These are phyloP conservation scores for Cytidiella melzeri DNA, from an alignment of 768 basidiomycete genomes.

Conservation along the genomic window DNA sequence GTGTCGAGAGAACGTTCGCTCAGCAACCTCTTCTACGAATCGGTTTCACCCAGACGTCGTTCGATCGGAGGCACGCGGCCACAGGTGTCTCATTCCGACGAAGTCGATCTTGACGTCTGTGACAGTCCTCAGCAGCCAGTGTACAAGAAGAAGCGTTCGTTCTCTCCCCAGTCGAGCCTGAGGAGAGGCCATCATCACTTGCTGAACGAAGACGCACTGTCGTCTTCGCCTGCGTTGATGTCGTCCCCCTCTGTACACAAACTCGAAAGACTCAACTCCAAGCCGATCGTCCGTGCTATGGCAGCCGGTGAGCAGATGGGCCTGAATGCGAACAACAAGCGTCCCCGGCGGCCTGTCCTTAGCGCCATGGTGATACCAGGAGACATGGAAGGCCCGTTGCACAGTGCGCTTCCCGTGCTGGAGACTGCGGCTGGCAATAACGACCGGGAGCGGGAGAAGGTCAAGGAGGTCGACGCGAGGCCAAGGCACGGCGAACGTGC, in stretches of 20 bases:
- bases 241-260: conserved; percentile 43
- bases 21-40: conserved; percentile 11
- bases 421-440: conserved; percentile 1
- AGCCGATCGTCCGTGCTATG: conserved; percentile 47
- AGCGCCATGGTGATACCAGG: conserved; percentile 55
- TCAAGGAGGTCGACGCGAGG: conserved; percentile 10
- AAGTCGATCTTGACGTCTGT: conserved; percentile 10
- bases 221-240: conserved; percentile 40
- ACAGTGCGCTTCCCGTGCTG: conserved; percentile 40
- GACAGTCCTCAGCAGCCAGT: not conserved
- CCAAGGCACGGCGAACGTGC: conserved; percentile 15
- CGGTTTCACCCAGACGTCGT: not conserved
- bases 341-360: conserved; percentile 58
- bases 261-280: conserved; percentile 39
- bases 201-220: conserved; percentile 31
- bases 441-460: not conserved
- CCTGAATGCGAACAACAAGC: conserved; percentile 43
- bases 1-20: conserved; percentile 11
- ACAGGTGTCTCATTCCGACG: conserved; percentile 2
- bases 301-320: conserved; percentile 37
- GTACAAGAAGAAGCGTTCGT: conserved; percentile 7
- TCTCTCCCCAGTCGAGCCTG: conserved; percentile 2
- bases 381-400: conserved; percentile 27
- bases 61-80: conserved; percentile 1
- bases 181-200: not conserved